Percentiles rank a stretch among this genome's conserved stretches.
phyloP scores from a whole-genome alignment of 306 rosid species.

The Betula pendula region DNA sequence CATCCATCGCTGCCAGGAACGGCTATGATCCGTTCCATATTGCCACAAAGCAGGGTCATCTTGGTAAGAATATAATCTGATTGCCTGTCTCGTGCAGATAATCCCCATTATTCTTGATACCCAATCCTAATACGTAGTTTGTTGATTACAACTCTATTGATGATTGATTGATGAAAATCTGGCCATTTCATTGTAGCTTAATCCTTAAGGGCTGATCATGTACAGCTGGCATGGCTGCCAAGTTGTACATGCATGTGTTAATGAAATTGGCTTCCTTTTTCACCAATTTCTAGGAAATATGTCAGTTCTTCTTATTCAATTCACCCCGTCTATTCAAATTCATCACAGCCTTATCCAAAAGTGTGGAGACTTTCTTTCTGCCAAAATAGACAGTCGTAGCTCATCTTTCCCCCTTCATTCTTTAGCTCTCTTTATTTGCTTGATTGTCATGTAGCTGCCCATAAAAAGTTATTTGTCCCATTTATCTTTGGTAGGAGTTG shows the following conservation, averaged over 20 bases:
- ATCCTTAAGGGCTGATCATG: not conserved
- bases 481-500: not conserved
- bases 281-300: not conserved
- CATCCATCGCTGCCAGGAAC: constrained; percentile 75
- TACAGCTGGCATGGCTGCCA: not conserved
- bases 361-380: not conserved
- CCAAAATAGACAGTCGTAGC: not conserved
- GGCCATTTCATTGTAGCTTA: not conserved
- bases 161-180: not conserved
- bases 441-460: not conserved
- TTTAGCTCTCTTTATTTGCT: not conserved
- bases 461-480: not conserved
- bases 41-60: constrained; percentile 90
- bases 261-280: not conserved
- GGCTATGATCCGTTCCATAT: constrained; percentile 88
- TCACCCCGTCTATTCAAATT: not conserved
- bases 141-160: not conserved
- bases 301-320: not conserved
- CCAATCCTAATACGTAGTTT: not conserved
- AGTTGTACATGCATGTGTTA: not conserved
- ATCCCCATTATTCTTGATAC: not conserved
- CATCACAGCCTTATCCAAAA: not conserved
- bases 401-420: not conserved
- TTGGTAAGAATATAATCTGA: constrained; percentile 52
- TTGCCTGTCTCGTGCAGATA: not conserved